Evolutionary conservation across 169 alveolate species (phyloP).

Genomic region (Plasmodium coatneyi): DNA sequence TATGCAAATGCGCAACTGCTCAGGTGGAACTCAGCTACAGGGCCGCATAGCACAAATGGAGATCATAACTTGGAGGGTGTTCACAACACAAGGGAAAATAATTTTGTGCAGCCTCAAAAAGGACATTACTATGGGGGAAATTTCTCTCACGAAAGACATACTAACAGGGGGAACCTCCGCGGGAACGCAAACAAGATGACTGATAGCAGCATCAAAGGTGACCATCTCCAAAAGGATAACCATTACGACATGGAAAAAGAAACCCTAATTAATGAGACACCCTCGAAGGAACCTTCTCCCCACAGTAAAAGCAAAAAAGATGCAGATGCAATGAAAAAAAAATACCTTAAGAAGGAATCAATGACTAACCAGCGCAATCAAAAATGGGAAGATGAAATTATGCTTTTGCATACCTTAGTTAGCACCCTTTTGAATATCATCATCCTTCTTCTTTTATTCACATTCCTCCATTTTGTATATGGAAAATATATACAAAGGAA

Average conservation of each 20-base stretch:
- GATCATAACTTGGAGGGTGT: not conserved
- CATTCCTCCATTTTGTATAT: constrained; percentile 10
- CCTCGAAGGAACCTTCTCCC: not conserved
- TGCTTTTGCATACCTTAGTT: constrained; percentile 20
- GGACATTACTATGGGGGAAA: not conserved
- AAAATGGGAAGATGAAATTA: constrained; percentile 18
- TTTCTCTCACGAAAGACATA: not conserved
- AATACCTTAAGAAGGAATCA: not conserved
- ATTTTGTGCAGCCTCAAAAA: not conserved
- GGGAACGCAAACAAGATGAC: not conserved
- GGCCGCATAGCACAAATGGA: not conserved
- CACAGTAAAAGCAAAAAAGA: not conserved
- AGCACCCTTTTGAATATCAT: constrained; percentile 43
- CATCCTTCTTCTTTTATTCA: not conserved
- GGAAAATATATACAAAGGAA: not conserved
- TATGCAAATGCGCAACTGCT: not conserved
- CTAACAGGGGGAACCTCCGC: not conserved
- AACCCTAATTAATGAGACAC: not conserved
- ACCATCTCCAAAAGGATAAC: constrained; percentile 4
- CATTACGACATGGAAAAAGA: not conserved
- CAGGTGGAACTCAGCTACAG: not conserved
- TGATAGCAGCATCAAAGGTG: not conserved
- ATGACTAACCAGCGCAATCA: not conserved
- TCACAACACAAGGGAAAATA: not conserved
- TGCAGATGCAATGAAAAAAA: not conserved